Conservation (phyloP, 208 protist species). For the Trypanosoma brucei region DNA sequence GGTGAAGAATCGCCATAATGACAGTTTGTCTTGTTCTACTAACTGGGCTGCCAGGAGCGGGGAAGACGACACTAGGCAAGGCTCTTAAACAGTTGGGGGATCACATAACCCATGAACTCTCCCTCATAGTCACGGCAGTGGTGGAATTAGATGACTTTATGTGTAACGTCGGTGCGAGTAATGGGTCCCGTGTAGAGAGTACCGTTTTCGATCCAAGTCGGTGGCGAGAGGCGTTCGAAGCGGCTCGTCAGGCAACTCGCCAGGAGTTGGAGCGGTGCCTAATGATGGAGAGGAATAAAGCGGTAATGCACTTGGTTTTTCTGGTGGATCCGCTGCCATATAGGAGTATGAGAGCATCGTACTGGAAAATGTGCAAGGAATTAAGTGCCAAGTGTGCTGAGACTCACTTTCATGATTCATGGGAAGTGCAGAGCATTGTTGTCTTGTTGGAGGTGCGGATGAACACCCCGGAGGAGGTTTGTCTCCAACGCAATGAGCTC, state of each 20-base stretch:
- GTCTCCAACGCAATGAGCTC: conserved; percentile 45
- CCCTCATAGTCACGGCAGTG: conserved; percentile 10
- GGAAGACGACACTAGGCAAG: conserved; percentile 47
- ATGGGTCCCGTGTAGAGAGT: background rate
- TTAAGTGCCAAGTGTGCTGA: background rate
- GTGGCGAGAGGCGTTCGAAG: conserved; percentile 22
- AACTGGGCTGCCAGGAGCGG: conserved; percentile 57
- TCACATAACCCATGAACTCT: background rate
- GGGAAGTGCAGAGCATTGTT: conserved; percentile 10
- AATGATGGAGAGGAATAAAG: background rate
- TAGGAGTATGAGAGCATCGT: conserved; percentile 67
- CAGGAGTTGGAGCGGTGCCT: conserved; percentile 3
- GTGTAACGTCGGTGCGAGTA: conserved; percentile 1
- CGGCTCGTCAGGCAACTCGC: conserved; percentile 15
- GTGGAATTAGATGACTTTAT: conserved; percentile 29
- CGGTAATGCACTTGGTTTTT: conserved; percentile 36
- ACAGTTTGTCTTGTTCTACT: conserved; percentile 39
- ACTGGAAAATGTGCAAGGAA: conserved; percentile 55
- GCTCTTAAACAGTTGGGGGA: conserved; percentile 1
- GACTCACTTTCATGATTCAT: background rate
- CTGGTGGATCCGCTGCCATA: conserved; percentile 82
- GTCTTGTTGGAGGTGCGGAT: conserved; percentile 49
- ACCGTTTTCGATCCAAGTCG: conserved; percentile 18
- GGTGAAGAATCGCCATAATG: background rate
- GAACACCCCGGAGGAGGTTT: conserved; percentile 32